Percentiles rank a stretch among this genome's conserved stretches.
These are phyloP conservation scores for Alternaria brassicicola DNA, from an alignment of 2,329 filamentous ascomycete genomes.

Conservation along the genomic window DNA sequence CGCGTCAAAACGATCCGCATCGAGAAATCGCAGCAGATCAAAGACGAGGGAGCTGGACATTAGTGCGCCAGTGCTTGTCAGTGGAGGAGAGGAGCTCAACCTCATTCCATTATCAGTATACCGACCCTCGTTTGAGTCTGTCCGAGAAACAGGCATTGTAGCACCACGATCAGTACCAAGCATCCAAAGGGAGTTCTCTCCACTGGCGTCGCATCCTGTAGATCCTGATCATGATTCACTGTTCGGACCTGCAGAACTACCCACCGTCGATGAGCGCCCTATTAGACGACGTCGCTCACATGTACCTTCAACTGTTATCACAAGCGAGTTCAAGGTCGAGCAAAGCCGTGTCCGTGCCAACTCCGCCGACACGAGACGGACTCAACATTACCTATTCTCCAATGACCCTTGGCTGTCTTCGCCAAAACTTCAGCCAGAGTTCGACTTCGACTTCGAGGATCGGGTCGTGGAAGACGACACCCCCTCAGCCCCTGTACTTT, in stretches of 20 bases:
- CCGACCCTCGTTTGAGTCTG: constrained; percentile 22
- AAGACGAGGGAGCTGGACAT: constrained; percentile 40
- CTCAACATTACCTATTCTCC: constrained; percentile 32
- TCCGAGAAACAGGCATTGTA: constrained; percentile 12
- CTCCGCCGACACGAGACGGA: constrained; percentile 37
- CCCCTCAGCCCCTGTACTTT: constrained; percentile 29
- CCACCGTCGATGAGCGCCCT: constrained; percentile 11
- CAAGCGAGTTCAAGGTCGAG: constrained; percentile 21
- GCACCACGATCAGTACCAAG: constrained; percentile 18
- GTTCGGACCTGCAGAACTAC: constrained; percentile 20
- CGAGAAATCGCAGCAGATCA: constrained; percentile 29
- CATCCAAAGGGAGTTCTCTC: constrained; percentile 34
- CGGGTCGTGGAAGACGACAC: constrained; percentile 21
- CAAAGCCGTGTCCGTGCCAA: constrained; percentile 36
- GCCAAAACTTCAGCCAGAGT: constrained; percentile 25
- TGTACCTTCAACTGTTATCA: constrained; percentile 21
- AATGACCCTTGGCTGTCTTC: constrained; percentile 40
- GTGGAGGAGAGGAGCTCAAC: constrained; percentile 38
- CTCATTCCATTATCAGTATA: constrained; percentile 44
- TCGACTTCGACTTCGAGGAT: constrained; percentile 21
- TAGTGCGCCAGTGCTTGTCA: constrained; percentile 41
- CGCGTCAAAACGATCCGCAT: constrained; percentile 34
- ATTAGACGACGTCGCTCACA: constrained; percentile 33
- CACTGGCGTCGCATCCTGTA: constrained; percentile 44
- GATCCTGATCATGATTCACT: constrained; percentile 22